A percentile compares a stretch with the other conserved stretches of the same genome.
Conservation (phyloP, 2,329 filamentous ascomycete genomes). For the Fusarium sp. region DNA sequence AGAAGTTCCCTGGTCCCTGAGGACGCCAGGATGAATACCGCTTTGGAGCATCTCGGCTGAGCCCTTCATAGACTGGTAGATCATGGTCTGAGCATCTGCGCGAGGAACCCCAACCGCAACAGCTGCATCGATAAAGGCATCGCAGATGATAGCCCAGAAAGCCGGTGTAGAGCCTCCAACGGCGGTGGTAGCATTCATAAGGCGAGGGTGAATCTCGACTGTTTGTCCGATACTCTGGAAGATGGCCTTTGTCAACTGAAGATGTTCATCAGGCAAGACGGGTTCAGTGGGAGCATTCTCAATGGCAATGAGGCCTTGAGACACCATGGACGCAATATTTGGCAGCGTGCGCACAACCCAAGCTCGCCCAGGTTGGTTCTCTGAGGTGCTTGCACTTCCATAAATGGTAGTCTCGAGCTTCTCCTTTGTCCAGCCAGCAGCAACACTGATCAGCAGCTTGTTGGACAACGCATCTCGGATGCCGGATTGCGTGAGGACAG, state of each 20-base stretch:
- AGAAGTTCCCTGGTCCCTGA: slow-evolving; percentile 69
- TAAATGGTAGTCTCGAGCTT: slow-evolving; percentile 54
- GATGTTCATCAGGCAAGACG: slow-evolving; percentile 26
- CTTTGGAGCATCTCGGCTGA: slow-evolving; percentile 64
- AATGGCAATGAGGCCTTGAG: slow-evolving; percentile 49
- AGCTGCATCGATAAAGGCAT: slow-evolving; percentile 69
- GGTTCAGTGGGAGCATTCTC: slow-evolving; percentile 41
- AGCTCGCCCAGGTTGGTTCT: slow-evolving; percentile 29
- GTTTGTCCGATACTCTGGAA: slow-evolving; percentile 67
- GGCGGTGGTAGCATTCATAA: slow-evolving; percentile 69
- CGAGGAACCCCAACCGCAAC: slow-evolving; percentile 71
- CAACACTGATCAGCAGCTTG: slow-evolving; percentile 64
- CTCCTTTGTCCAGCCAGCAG: slow-evolving; percentile 60
- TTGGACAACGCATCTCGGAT: slow-evolving; percentile 53
- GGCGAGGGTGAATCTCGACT: slow-evolving; percentile 60
- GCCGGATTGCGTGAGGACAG: slow-evolving; percentile 51
- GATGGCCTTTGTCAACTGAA: slow-evolving; percentile 55
- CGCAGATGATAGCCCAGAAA: slow-evolving; percentile 69
- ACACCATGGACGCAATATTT: slow-evolving; percentile 51
- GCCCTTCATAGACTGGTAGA: slow-evolving; percentile 69
- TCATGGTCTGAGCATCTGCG: slow-evolving; percentile 67
- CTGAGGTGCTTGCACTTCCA: slow-evolving; percentile 29
- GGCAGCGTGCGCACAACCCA: slow-evolving; percentile 50
- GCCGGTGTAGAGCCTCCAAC: slow-evolving; percentile 71
- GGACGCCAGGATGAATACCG: slow-evolving; percentile 67